Evolutionary conservation across 1,139 yeast genomes (phyloP).

Genomic region (Geotrichum klebahnii): DNA sequence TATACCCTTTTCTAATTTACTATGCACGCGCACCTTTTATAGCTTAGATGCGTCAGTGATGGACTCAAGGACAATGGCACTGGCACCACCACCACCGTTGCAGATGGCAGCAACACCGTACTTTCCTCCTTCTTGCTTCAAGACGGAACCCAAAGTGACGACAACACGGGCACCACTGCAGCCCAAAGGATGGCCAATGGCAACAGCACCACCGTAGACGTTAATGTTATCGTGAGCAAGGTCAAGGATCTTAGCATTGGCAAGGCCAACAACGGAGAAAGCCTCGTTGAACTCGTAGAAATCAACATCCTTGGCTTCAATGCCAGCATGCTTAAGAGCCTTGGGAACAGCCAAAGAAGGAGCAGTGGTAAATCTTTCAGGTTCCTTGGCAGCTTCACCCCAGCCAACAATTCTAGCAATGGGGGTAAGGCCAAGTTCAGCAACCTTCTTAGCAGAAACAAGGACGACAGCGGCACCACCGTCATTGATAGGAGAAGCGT

Average conservation of each 20-base stretch:
- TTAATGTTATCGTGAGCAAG: constrained; percentile 69
- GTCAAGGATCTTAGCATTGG: constrained; percentile 71
- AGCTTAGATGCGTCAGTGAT: constrained; percentile 20
- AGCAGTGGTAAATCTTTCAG: constrained; percentile 90
- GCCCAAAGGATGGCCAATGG: constrained; percentile 95
- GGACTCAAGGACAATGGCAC: constrained; percentile 67
- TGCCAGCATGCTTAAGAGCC: constrained; percentile 82
- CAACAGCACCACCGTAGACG: constrained; percentile 98
- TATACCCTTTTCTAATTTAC: neutral
- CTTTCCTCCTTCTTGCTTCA: constrained; percentile 70
- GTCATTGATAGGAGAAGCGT: constrained; percentile 91
- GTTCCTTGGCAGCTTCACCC: constrained; percentile 97
- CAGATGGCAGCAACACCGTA: constrained; percentile 93
- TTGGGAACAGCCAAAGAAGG: constrained; percentile 93
- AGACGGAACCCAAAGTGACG: constrained; percentile 73
- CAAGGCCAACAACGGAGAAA: constrained; percentile 90
- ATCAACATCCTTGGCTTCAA: constrained; percentile 60
- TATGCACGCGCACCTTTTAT: neutral
- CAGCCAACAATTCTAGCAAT: constrained; percentile 84
- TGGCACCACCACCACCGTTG: constrained; percentile 99
- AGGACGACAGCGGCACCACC: constrained; percentile 94
- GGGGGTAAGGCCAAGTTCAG: constrained; percentile 81
- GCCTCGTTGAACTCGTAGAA: constrained; percentile 95
- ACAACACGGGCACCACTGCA: constrained; percentile 96
- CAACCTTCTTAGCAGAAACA: constrained; percentile 75